Base-by-base conservation (phyloP, 441 rosid species). In the Sinapis alba region DNA sequence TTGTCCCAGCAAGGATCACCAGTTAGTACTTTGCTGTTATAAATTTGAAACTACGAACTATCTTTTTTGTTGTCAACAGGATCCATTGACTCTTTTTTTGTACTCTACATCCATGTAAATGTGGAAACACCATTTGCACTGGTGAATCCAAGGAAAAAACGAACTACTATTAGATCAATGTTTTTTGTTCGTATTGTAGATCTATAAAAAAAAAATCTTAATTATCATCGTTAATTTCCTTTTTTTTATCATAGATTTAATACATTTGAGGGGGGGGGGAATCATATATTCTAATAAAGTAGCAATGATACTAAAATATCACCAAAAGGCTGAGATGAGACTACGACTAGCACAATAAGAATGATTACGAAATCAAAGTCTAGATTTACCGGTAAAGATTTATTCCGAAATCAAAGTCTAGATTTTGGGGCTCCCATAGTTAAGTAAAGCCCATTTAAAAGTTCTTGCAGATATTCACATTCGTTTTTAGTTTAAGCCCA, bases 401-500 rank as follows among this genome's bases (percentile, higher is more conserved):
- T 9, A 16, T 18, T 47, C 23, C 12, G 23, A 50, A 50, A 53
- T 20, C 2, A 51, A 67, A 68, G 51, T 9, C 19, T 7, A 45
- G 60, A 3, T 9, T 50, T 47, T 50, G 68, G 68, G 69, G 53
- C 51, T 50, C 18, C 53, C n/a, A 41, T 16, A 11, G 13, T 15
- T 62, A 16, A 8, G 2, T 53, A 53, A 32, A 34, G 27, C 63
- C 76, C 62, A 13, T 23, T 3, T 24, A 0, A 9, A 30, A 28
- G 1, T 11, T 18, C 10, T 20, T 16, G 3, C 41, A 57, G 3
- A 24, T 47, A 11, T 41, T 18, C 20, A 6, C 18, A 50, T 47
- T 32, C 47, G 6, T 36, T 12, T 59, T 57, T 23, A 10, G 2
- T 30, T 10, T 1, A 62, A 62, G 75, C 75, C 75, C 75, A 71